Conservation (phyloP, 2,329 filamentous ascomycete genomes). For the Sporothrix euskadiensis region DNA sequence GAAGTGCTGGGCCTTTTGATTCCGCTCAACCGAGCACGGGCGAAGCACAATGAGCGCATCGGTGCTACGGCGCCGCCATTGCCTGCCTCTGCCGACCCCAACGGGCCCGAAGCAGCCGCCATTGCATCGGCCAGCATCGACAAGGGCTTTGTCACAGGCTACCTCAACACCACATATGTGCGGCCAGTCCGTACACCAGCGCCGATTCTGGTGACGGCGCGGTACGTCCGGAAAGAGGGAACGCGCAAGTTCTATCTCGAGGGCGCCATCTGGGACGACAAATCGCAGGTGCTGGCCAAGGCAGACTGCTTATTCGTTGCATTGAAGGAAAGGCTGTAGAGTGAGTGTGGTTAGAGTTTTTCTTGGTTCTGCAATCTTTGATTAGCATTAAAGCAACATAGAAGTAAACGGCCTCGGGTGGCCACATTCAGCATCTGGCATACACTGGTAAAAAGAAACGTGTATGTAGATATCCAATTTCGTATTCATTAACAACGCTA, state of each 20-base stretch:
- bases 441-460: neutral
- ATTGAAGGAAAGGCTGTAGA: constrained; percentile 31
- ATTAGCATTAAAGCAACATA: neutral
- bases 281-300: constrained; percentile 50
- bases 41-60: constrained; percentile 9
- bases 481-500: constrained; percentile 25
- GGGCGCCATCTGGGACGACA: constrained; percentile 51
- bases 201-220: constrained; percentile 49
- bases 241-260: constrained; percentile 54
- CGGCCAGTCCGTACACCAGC: constrained; percentile 54
- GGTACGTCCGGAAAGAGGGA: constrained; percentile 49
- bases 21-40: constrained; percentile 41
- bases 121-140: constrained; percentile 29
- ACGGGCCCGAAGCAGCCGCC: constrained; percentile 28
- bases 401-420: neutral
- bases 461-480: constrained; percentile 26
- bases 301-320: constrained; percentile 54
- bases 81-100: neutral
- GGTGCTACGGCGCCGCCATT: constrained; percentile 14
- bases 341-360: neutral
- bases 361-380: neutral
- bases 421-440: neutral
- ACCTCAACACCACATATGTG: constrained; percentile 57
- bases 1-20: constrained; percentile 57
- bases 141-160: constrained; percentile 49